Conservation (phyloP, 2,329 filamentous ascomycete species). For the Diaporthe australafricana region DNA sequence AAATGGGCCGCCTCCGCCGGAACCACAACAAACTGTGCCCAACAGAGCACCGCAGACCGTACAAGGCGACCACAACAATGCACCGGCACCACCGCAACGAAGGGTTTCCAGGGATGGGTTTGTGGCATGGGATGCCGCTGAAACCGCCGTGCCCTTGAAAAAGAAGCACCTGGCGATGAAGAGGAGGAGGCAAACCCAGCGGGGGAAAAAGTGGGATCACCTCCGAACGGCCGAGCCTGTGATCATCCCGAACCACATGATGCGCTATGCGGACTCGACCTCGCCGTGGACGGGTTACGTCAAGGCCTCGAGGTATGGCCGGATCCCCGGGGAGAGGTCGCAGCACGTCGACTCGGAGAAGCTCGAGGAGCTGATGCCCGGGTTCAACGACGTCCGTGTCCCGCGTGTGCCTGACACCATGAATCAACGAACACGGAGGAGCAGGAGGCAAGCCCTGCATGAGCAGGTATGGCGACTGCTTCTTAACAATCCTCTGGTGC, state of each 20-base stretch:
- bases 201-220: slow-evolving; percentile 70
- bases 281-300: slow-evolving; percentile 66
- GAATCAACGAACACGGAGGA: slow-evolving; percentile 32
- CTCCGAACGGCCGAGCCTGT: slow-evolving; percentile 69
- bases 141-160: slow-evolving; percentile 49
- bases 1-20: slow-evolving; percentile 49
- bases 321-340: slow-evolving; percentile 58
- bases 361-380: slow-evolving; percentile 58
- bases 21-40: slow-evolving; percentile 54
- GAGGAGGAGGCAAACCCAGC: slow-evolving; percentile 58
- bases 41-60: slow-evolving; percentile 52
- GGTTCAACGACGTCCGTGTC: slow-evolving; percentile 55
- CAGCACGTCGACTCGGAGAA: slow-evolving; percentile 59
- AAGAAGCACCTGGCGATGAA: slow-evolving; percentile 58
- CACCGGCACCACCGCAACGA: slow-evolving; percentile 52
- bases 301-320: slow-evolving; percentile 64
- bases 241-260: slow-evolving; percentile 62
- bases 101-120: slow-evolving; percentile 63
- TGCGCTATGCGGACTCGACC: slow-evolving; percentile 52
- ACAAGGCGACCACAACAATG: slow-evolving; percentile 55
- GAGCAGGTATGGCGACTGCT: slow-evolving; percentile 76
- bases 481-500: slow-evolving; percentile 85
- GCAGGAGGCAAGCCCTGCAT: slow-evolving; percentile 60
- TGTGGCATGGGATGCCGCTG: slow-evolving; percentile 53
- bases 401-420: slow-evolving; percentile 30